Conservation (phyloP, 2,329 filamentous ascomycete genomes). For the Immersiporthe knoxdaviesiana region DNA sequence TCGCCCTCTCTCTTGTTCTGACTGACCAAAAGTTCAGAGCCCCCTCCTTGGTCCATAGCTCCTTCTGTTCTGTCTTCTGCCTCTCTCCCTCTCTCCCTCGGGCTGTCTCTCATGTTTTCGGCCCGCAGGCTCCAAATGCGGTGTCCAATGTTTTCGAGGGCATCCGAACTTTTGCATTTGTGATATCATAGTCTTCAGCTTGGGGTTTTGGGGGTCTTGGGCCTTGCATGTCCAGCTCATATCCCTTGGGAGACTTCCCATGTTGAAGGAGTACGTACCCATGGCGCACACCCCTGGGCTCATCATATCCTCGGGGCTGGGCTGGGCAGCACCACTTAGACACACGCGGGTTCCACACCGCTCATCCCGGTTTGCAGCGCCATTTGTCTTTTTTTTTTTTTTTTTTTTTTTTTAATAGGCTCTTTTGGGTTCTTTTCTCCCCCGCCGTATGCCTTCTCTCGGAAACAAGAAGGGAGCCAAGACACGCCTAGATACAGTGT, state of each 20-base stretch:
- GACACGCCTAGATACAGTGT: not conserved
- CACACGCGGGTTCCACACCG: conserved; percentile 3
- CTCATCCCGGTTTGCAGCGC: not conserved
- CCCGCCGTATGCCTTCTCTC: not conserved
- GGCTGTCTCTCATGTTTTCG: not conserved
- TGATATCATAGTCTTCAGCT: not conserved
- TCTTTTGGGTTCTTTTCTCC: not conserved
- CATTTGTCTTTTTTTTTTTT: not conserved
- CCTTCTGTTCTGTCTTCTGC: not conserved
- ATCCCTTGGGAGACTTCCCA: not conserved
- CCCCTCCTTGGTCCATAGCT: not conserved
- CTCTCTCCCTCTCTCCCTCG: not conserved
- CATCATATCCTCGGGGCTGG: conserved; percentile 7
- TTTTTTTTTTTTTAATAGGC: not conserved
- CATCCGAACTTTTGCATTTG: not conserved
- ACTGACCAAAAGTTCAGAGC: not conserved
- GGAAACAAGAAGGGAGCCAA: not conserved
- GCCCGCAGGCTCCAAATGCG: not conserved
- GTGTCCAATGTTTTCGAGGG: not conserved
- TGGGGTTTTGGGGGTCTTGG: not conserved
- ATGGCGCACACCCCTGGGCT: not conserved
- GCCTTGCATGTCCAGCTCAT: conserved; percentile 4
- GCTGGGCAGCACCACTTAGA: not conserved
- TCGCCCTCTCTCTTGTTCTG: no score
- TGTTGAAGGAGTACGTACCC: not conserved